Percentiles rank a stretch among this genome's conserved stretches.
phyloP scores from a whole-genome alignment of 208 protist genomes.

The Trypanosoma caninum region DNA sequence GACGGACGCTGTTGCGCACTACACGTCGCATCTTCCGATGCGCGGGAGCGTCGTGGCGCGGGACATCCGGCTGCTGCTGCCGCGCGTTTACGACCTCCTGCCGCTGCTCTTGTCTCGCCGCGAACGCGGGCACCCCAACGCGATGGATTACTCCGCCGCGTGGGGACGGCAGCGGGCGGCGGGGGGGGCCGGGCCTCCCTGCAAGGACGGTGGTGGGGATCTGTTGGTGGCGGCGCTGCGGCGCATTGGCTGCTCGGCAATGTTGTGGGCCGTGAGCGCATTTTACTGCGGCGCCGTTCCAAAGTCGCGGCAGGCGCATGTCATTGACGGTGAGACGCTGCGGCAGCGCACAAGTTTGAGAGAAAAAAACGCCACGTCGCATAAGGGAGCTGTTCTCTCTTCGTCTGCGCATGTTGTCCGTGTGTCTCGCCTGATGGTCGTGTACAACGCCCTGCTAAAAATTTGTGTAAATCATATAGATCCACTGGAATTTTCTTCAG shows the following conservation, averaged over 20 bases:
- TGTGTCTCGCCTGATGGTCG: slow-evolving; percentile 36
- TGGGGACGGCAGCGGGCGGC: slow-evolving; percentile 37
- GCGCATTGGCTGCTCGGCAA: slow-evolving; percentile 60
- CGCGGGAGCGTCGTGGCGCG: slow-evolving; percentile 50
- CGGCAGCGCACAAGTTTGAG: slow-evolving; percentile 10
- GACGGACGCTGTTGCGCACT: slow-evolving; percentile 52
- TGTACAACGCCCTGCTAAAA: slow-evolving; percentile 64
- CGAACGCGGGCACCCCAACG: slow-evolving; percentile 36
- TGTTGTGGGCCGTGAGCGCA: slow-evolving; percentile 69
- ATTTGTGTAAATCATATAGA: slow-evolving; percentile 69
- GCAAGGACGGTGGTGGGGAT: too few relatives aligned
- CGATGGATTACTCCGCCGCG: slow-evolving; percentile 52
- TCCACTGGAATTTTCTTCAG: slow-evolving; percentile 61
- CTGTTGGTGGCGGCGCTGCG: slow-evolving; percentile 55
- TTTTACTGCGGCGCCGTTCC: slow-evolving; percentile 84
- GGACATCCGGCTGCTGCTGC: slow-evolving; percentile 56
- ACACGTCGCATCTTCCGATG: slow-evolving; percentile 76
- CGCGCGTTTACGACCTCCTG: slow-evolving; percentile 59
- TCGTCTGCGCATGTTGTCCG: slow-evolving; percentile 54
- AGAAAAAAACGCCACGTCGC: slow-evolving; percentile 53
- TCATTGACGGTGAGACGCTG: slow-evolving; percentile 33
- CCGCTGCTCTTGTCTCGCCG: slow-evolving; percentile 32
- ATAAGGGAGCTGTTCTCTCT: slow-evolving; percentile 67
- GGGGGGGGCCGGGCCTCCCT: not conserved
- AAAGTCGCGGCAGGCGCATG: slow-evolving; percentile 48